Conservation (phyloP, 805 yeast genomes). For the Pichia sporocuriosa region DNA sequence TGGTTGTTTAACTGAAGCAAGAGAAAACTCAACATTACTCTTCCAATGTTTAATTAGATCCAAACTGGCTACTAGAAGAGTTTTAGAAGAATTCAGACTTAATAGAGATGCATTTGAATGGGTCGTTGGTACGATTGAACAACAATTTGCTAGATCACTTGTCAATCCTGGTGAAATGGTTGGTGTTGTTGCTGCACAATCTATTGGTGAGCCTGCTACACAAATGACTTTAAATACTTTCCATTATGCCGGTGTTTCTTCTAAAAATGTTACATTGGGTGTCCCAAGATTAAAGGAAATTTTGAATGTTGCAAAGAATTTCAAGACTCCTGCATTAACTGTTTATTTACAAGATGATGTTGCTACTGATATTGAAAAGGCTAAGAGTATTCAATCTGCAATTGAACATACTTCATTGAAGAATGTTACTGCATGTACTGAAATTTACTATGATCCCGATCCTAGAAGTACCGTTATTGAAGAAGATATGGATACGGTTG, state of each 20-base stretch:
- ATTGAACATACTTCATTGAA: constrained; percentile 93
- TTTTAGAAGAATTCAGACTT: constrained; percentile 83
- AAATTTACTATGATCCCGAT: constrained; percentile 96
- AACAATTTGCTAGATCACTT: constrained; percentile 84
- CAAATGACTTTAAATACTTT: constrained; percentile 95
- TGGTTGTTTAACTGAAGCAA: constrained; percentile 71
- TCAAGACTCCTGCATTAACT: constrained; percentile 98
- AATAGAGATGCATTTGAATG: constrained; percentile 86
- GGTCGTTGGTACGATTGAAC: constrained; percentile 91
- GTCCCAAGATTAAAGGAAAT: constrained; percentile 98
- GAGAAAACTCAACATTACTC: constrained; percentile 80
- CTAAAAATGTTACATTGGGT: constrained; percentile 97
- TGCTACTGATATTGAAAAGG: constrained; percentile 85
- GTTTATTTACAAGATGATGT: constrained; percentile 80
- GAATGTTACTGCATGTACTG: constrained; percentile 96
- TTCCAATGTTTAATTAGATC: constrained; percentile 92
- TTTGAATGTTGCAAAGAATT: constrained; percentile 95
- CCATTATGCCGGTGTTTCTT: constrained; percentile 98
- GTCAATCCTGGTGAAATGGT: constrained; percentile 99
- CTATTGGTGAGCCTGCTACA: constrained; percentile 97
- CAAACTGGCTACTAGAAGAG: constrained; percentile 83
- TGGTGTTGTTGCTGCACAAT: constrained; percentile 95
- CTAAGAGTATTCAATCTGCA: constrained; percentile 92
- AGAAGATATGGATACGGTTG: constrained; percentile 95
- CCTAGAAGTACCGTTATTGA: constrained; percentile 95